These are phyloP conservation scores for Adansonia rubrostipa DNA, from an alignment of 441 rosid genomes.

Conservation along the genomic window DNA sequence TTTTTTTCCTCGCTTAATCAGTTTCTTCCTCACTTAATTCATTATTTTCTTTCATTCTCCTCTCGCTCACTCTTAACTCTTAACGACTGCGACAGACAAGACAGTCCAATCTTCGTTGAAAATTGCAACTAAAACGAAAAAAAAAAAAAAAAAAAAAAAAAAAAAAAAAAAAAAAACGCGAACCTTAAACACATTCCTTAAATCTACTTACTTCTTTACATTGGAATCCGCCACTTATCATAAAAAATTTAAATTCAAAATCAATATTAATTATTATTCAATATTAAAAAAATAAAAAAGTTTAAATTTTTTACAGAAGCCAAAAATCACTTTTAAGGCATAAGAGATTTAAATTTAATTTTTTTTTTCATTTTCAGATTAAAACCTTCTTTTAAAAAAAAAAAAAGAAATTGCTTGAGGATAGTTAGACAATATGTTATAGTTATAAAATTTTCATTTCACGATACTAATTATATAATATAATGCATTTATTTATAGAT, in stretches of 20 bases:
- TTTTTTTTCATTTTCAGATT: too few species aligned
- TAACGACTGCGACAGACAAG: constrained; percentile 30
- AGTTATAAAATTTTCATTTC: too few species aligned
- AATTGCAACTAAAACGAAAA: constrained; percentile 40
- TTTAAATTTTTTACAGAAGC: neutral
- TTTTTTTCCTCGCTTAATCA: constrained; percentile 32
- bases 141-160: constrained; percentile 11
- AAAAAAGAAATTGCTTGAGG: too few species aligned
- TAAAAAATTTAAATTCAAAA: constrained; percentile 27
- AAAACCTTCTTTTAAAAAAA: too few species aligned
- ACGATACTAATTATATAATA: too few species aligned
- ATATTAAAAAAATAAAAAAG: neutral
- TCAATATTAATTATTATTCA: neutral
- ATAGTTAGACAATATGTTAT: too few species aligned
- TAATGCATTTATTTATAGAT: too few species aligned
- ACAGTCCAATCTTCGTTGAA: constrained; percentile 46
- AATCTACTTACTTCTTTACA: constrained; percentile 35
- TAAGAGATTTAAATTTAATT: too few species aligned
- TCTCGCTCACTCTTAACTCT: constrained; percentile 19
- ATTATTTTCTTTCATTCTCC: neutral
- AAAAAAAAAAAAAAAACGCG: constrained; percentile 36
- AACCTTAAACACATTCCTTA: constrained; percentile 53
- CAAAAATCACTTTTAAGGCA: too few species aligned
- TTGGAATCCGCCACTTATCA: constrained; percentile 63
- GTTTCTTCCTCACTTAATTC: constrained; percentile 4